A percentile compares a stretch with the other conserved stretches of the same genome.
phyloP scores from a whole-genome alignment of 2,329 filamentous ascomycete species.

The Madurella fahalii region DNA sequence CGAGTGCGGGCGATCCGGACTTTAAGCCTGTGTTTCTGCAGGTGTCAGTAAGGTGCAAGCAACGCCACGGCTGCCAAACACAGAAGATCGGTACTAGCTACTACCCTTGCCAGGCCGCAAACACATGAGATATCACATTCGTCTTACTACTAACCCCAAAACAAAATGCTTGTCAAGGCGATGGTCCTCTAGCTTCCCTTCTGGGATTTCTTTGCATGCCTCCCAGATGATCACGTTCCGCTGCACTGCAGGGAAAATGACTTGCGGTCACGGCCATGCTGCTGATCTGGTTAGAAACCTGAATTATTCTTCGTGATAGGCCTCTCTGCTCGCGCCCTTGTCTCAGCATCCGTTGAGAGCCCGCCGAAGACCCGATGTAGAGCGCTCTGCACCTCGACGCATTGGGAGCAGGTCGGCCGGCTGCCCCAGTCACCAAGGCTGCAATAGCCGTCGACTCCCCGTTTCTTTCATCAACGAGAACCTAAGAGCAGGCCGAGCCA shows the following conservation, averaged over 20 bases:
- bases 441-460: too few relatives aligned
- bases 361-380: too few relatives aligned
- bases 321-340: too few relatives aligned
- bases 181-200: conserved; percentile 1
- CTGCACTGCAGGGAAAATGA: not conserved
- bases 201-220: conserved; percentile 6
- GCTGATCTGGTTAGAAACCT: too few relatives aligned
- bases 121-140: conserved; percentile 8
- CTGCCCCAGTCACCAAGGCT: too few relatives aligned
- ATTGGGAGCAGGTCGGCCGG: too few relatives aligned
- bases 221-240: not conserved
- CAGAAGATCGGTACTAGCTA: not conserved
- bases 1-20: not conserved
- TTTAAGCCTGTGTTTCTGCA: not conserved
- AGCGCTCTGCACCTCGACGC: too few relatives aligned
- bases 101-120: conserved; percentile 5
- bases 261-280: too few relatives aligned
- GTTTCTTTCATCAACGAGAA: too few relatives aligned
- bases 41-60: not conserved
- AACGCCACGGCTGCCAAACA: conserved; percentile 1
- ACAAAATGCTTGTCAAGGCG: not conserved
- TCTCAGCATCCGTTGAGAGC: too few relatives aligned
- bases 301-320: too few relatives aligned
- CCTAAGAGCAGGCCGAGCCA: too few relatives aligned
- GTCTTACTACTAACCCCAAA: not conserved